phyloP scores from a whole-genome alignment of 2,329 filamentous ascomycete genomes.

The Fusarium sp. region DNA sequence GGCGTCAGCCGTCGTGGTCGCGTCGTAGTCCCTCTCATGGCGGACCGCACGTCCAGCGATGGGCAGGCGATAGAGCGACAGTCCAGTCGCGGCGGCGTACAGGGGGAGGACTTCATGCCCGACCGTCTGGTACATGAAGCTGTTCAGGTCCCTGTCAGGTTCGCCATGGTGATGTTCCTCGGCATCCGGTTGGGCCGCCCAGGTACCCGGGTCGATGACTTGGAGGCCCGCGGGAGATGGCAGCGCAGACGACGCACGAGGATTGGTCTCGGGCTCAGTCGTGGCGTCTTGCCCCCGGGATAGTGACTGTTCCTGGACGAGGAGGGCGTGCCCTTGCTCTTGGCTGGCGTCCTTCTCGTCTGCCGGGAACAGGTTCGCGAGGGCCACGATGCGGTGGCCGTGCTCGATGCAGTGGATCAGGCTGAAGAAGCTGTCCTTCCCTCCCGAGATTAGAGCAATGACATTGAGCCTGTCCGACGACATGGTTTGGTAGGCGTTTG shows the following conservation, averaged over 20 bases:
- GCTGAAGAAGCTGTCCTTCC: slow-evolving; percentile 97
- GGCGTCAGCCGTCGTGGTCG: slow-evolving; percentile 32
- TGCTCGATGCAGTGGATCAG: slow-evolving; percentile 90
- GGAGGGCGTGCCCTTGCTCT: background rate
- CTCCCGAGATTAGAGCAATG: slow-evolving; percentile 93
- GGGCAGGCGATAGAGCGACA: slow-evolving; percentile 85
- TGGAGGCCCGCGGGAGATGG: slow-evolving; percentile 37
- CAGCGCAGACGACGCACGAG: slow-evolving; percentile 10
- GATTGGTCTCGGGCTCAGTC: slow-evolving; percentile 11
- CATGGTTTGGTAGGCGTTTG: slow-evolving; percentile 48
- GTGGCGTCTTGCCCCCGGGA: slow-evolving; percentile 32
- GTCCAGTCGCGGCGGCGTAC: slow-evolving; percentile 80
- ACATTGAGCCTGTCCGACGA: slow-evolving; percentile 72
- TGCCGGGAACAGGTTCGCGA: slow-evolving; percentile 84
- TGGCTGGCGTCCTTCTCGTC: slow-evolving; percentile 22
- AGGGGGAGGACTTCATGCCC: slow-evolving; percentile 89
- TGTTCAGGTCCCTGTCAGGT: slow-evolving; percentile 76
- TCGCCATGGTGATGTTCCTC: slow-evolving; percentile 11
- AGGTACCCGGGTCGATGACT: slow-evolving; percentile 38
- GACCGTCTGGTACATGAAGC: slow-evolving; percentile 99
- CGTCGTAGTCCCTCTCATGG: slow-evolving; percentile 76
- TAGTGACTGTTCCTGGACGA: slow-evolving; percentile 16
- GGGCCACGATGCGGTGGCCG: slow-evolving; percentile 85
- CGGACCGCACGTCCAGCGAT: slow-evolving; percentile 81
- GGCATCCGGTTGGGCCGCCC: slow-evolving; percentile 27